Evolutionary conservation across 2,329 filamentous ascomycete species (phyloP).

Genomic region (Aplosporella prunicola): DNA sequence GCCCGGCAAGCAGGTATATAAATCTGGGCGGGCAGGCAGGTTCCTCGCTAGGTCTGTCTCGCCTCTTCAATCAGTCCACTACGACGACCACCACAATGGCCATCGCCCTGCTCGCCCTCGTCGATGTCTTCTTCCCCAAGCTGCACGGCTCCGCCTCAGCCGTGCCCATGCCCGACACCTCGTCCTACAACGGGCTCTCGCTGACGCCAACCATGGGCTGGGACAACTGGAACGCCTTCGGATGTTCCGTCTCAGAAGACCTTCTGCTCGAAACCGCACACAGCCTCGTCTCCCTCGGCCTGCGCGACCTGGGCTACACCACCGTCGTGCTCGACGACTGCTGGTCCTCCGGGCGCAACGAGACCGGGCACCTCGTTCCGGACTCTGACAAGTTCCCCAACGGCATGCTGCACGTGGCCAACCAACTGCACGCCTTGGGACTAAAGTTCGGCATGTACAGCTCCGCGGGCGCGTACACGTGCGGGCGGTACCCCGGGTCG

Average conservation of each 20-base stretch:
- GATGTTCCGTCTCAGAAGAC: slow-evolving; percentile 38
- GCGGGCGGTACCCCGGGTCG: slow-evolving; percentile 33
- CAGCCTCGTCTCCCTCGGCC: slow-evolving; percentile 35
- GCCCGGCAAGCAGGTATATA: no score
- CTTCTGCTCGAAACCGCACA: slow-evolving; percentile 39
- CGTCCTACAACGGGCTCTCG: slow-evolving; percentile 28
- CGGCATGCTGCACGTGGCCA: slow-evolving; percentile 38
- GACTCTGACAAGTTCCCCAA: slow-evolving; percentile 30
- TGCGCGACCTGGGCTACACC: slow-evolving; percentile 41
- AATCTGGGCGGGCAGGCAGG: no score
- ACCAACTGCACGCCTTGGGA: slow-evolving; percentile 39
- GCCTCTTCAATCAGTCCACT: no score
- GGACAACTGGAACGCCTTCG: slow-evolving; percentile 28
- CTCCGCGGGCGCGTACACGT: slow-evolving; percentile 36
- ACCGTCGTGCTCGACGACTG: slow-evolving; percentile 47
- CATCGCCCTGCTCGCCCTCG: no score
- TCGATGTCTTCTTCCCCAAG: no score
- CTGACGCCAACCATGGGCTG: slow-evolving; percentile 31
- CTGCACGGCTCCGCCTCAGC: no score
- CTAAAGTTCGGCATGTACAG: slow-evolving; percentile 47
- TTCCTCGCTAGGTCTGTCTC: no score
- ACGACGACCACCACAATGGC: no score
- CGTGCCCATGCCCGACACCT: slow-evolving; percentile 18
- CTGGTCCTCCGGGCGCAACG: slow-evolving; percentile 39
- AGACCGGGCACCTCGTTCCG: slow-evolving; percentile 33